Conservation (phyloP, 1,139 yeast genomes). For the Wickerhamiella infanticola region DNA sequence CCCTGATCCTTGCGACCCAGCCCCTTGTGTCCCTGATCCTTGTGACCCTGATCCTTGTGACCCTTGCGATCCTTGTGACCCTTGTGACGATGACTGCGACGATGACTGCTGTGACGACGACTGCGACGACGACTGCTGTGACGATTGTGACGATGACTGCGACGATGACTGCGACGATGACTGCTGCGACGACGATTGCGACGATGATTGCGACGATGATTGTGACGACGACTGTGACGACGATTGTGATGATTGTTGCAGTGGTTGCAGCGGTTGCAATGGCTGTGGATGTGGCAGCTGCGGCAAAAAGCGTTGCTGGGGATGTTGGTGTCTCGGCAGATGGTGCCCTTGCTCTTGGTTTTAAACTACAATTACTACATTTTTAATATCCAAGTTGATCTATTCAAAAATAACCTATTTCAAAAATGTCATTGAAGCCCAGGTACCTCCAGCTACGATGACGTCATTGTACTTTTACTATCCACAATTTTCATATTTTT, state of each 20-base stretch:
- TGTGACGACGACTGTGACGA: not conserved
- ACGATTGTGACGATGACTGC: conserved; percentile 2
- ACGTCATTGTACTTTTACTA: too few species aligned
- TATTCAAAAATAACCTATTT: not conserved
- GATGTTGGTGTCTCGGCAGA: not conserved
- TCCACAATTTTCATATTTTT: too few species aligned
- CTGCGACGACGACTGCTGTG: conserved; percentile 1
- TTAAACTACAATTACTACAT: not conserved
- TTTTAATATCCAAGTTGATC: not conserved
- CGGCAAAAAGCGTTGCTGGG: not conserved
- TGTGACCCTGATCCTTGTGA: not conserved
- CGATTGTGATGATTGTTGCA: not conserved
- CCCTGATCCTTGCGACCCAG: not conserved
- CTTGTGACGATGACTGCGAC: conserved; percentile 2
- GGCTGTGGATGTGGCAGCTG: not conserved
- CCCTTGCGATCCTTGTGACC: not conserved
- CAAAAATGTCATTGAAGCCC: too few species aligned
- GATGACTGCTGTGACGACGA: conserved; percentile 1
- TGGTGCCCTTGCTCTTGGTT: not conserved
- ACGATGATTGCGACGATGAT: conserved; percentile 1
- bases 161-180: conserved; percentile 4
- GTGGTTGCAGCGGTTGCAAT: not conserved
- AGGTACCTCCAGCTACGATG: too few species aligned
- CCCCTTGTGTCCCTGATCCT: not conserved
- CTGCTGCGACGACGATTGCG: conserved; percentile 2